Conservation (phyloP, 73 alveolate species). For the Paramecium biaurelia region DNA sequence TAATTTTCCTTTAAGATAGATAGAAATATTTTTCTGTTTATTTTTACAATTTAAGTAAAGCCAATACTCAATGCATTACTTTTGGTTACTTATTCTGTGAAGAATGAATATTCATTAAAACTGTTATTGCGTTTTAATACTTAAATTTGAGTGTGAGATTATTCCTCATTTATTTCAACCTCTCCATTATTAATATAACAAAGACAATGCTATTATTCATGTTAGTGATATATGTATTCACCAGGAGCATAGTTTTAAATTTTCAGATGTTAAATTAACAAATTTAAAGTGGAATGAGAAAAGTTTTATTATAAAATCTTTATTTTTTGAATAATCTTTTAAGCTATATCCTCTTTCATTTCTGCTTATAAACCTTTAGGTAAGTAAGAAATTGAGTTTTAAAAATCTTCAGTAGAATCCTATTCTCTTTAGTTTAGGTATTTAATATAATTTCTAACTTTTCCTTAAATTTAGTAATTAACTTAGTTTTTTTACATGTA, state of each 20-base stretch:
- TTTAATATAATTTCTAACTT: slow-evolving; percentile 16
- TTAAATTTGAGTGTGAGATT: neutral
- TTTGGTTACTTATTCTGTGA: neutral
- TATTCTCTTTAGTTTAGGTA: neutral
- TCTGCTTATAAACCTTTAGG: neutral
- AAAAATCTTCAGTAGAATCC: neutral
- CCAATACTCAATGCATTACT: neutral
- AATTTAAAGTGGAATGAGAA: neutral
- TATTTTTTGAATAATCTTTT: neutral
- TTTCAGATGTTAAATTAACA: neutral
- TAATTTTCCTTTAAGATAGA: neutral
- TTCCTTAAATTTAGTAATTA: neutral
- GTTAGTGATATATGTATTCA: neutral
- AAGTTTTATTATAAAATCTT: neutral
- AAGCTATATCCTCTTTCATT: neutral
- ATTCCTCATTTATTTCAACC: neutral
- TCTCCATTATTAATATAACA: neutral
- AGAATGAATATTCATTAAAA: neutral
- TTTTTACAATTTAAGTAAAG: neutral
- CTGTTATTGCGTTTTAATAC: neutral
- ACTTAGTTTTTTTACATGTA: slow-evolving; percentile 46
- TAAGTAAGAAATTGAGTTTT: neutral
- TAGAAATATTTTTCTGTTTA: neutral
- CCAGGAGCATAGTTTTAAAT: neutral
- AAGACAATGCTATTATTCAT: neutral